Conservation (phyloP, 441 rosid species). For the Metrosideros polymorpha region DNA sequence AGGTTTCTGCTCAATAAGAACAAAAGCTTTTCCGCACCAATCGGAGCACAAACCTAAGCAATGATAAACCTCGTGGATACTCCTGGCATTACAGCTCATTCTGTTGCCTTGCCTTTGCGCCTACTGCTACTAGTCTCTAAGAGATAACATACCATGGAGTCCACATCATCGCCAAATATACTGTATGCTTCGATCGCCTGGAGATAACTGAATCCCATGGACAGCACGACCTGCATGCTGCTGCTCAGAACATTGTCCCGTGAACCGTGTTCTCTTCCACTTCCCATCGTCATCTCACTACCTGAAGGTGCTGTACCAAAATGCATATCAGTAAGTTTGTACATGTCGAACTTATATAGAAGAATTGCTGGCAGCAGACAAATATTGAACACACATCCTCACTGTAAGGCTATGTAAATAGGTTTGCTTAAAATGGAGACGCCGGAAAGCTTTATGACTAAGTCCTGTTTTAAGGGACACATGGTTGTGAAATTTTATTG, state of each 20-base stretch:
- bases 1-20: not conserved
- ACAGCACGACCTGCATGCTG: constrained; percentile 63
- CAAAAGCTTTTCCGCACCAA: not conserved
- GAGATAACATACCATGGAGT: constrained; percentile 90
- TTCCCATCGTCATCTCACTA: constrained; percentile 38
- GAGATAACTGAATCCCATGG: constrained; percentile 93
- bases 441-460: not conserved
- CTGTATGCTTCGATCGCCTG: constrained; percentile 87
- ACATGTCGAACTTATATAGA: not conserved
- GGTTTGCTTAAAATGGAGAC: not conserved
- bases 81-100: constrained; percentile 20
- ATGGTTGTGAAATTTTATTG: not conserved
- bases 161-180: constrained; percentile 92
- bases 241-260: constrained; percentile 47
- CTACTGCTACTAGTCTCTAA: constrained; percentile 68
- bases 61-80: too few species aligned
- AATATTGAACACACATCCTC: not conserved
- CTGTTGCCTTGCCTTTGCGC: constrained; percentile 94
- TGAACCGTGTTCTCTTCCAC: constrained; percentile 15
- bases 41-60: not conserved
- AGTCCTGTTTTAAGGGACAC: not conserved
- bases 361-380: not conserved
- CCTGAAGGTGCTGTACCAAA: constrained; percentile 50
- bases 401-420: not conserved
- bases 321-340: not conserved